Evolutionary conservation across 345 rosid species (phyloP), one percentile per base, ranked within the genome.

Genomic region (Geranium rotundifolium): DNA sequence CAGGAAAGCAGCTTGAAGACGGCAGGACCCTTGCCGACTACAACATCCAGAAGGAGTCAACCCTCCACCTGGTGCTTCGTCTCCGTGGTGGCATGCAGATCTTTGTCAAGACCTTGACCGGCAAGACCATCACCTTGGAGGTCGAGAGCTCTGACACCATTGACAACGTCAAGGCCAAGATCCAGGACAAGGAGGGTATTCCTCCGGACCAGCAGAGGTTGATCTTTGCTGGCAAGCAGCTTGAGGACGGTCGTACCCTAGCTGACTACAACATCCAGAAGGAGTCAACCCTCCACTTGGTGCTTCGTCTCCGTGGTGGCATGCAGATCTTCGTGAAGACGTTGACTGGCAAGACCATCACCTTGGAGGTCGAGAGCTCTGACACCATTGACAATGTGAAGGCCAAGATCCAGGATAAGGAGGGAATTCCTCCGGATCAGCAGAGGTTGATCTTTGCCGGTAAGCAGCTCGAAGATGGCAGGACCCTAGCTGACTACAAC

Each of bases 121-220:
- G n/a, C n/a, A n/a, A n/a, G n/a, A n/a, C n/a, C n/a, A n/a, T n/a
- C n/a, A n/a, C n/a, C n/a, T n/a, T n/a, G n/a, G n/a, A n/a, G n/a
- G n/a, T n/a, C n/a, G n/a, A n/a, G n/a, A n/a, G n/a, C n/a, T n/a
- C n/a, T n/a, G n/a, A n/a, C n/a, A n/a, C n/a, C n/a, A n/a, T n/a
- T n/a, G n/a, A n/a, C n/a, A n/a, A n/a, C n/a, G n/a, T n/a, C n/a
- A 37, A 58, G 17, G 29, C 29, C 5, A 58, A 58, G 37, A 58
- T 58, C 37, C 61, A 58, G 61, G 31, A 58, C 17, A 37, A 58
- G n/a, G 29, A 30, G 16, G 31, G 37, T 31, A 30, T 58, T 5
- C 61, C 29, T 37, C 61, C n/a, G 4, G 61, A n/a, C 61, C 61
- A 58, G 61, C 61, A 58, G 61, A 58, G 61, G 37, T 19, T 58